Conservation (phyloP, 2,329 filamentous ascomycete genomes). For the Fusarium sambucinum region DNA sequence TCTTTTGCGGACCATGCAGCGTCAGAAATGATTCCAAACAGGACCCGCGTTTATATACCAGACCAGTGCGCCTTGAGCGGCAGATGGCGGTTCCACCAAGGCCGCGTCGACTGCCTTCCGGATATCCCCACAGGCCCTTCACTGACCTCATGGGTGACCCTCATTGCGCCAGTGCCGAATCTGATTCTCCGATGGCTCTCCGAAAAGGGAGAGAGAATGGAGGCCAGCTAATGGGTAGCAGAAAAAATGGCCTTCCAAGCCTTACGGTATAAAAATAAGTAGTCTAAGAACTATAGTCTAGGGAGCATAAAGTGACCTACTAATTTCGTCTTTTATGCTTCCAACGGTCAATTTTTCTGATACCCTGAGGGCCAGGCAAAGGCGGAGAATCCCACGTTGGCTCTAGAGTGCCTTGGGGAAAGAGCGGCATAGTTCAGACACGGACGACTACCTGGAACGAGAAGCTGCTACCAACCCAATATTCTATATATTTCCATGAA, state of each 20-base stretch:
- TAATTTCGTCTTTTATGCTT: no score
- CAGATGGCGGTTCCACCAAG: conserved; percentile 41
- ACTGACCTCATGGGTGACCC: conserved; percentile 46
- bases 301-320: no score
- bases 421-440: conserved; percentile 20
- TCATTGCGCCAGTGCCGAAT: conserved; percentile 30
- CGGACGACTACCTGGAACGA: conserved; percentile 13
- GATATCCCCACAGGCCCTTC: conserved; percentile 38
- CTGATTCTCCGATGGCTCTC: conserved; percentile 44
- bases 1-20: background rate
- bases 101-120: conserved; percentile 39
- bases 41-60: conserved; percentile 22
- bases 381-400: conserved; percentile 1
- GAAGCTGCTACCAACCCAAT: conserved; percentile 25
- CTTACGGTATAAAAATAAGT: no score
- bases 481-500: conserved; percentile 22
- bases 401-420: conserved; percentile 17
- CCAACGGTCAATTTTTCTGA: no score
- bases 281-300: no score
- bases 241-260: no score
- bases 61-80: conserved; percentile 21
- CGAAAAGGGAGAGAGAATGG: conserved; percentile 32
- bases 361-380: no score
- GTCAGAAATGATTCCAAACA: conserved; percentile 36
- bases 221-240: conserved; percentile 15